phyloP scores from a whole-genome alignment of 1,284 basidiomycete genomes.

The Fomitopsis betulina region DNA sequence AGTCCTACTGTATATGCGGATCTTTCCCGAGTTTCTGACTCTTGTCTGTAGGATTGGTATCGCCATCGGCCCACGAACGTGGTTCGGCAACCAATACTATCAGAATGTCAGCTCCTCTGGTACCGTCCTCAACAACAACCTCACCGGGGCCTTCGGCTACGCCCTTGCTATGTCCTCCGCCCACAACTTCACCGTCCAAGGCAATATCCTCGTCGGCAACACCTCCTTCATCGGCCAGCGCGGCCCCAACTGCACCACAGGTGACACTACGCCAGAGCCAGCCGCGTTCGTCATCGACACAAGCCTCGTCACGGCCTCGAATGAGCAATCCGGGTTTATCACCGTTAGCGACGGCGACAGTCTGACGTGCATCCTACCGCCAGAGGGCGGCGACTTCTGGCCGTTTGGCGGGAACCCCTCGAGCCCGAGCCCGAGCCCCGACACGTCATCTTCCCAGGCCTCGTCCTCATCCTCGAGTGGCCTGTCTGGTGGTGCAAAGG shows the following conservation, averaged over 20 bases:
- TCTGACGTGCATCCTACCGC: conserved; percentile 64
- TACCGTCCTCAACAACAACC: conserved; percentile 57
- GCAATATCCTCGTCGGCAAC: conserved; percentile 66
- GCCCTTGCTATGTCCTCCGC: conserved; percentile 65
- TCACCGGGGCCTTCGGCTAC: conserved; percentile 72
- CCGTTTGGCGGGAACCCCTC: conserved; percentile 57
- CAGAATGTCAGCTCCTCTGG: conserved; percentile 59
- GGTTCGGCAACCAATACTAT: conserved; percentile 66
- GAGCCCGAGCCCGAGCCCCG: conserved; percentile 10
- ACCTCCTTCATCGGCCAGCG: conserved; percentile 72
- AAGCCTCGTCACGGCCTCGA: conserved; percentile 36
- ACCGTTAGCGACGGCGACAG: conserved; percentile 47
- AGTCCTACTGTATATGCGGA: not conserved
- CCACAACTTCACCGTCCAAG: conserved; percentile 59
- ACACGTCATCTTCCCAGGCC: conserved; percentile 12
- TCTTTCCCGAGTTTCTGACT: conserved; percentile 5
- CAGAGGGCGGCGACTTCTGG: conserved; percentile 67
- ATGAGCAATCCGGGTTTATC: conserved; percentile 49
- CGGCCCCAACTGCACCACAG: conserved; percentile 64
- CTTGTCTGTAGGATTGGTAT: conserved; percentile 53
- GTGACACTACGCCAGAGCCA: conserved; percentile 46
- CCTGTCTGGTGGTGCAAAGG: conserved; percentile 33
- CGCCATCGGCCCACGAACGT: conserved; percentile 72
- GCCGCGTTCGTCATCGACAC: conserved; percentile 56
- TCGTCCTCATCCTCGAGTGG: conserved; percentile 13